These are phyloP conservation scores for Jacaranda mimosifolia DNA, from an alignment of 257 asterid species.

Conservation along the genomic window DNA sequence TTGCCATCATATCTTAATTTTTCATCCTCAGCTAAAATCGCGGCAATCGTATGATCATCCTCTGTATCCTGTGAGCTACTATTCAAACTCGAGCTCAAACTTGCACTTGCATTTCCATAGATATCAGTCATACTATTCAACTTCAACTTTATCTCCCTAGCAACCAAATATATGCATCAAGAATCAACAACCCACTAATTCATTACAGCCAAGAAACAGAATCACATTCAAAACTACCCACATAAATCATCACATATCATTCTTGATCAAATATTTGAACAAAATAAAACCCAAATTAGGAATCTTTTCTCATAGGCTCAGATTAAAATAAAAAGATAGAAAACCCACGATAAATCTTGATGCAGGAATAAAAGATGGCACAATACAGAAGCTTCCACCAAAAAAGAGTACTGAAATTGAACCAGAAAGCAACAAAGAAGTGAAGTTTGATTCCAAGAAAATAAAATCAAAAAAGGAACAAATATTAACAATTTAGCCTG, in stretches of 20 bases:
- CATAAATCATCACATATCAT: slow-evolving; percentile 20
- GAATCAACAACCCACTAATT: slow-evolving; percentile 23
- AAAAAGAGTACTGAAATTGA: slow-evolving; percentile 31
- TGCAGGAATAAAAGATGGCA: slow-evolving; percentile 11
- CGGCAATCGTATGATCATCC: slow-evolving; percentile 94
- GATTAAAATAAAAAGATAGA: slow-evolving; percentile 3
- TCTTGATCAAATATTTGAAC: slow-evolving; percentile 28
- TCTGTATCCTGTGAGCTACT: slow-evolving; percentile 83
- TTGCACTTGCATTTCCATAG: slow-evolving; percentile 59
- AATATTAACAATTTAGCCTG: slow-evolving; percentile 16
- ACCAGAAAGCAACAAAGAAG: slow-evolving; percentile 37
- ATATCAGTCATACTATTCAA: slow-evolving; percentile 54
- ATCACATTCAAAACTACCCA: slow-evolving; percentile 8
- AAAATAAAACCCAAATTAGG: slow-evolving; percentile 9
- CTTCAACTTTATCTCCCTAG: slow-evolving; percentile 31
- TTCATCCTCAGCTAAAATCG: slow-evolving; percentile 78
- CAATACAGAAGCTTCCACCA: slow-evolving; percentile 9
- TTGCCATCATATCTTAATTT: slow-evolving; percentile 49
- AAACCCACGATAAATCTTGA: slow-evolving; percentile 36
- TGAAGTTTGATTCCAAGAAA: slow-evolving; percentile 38
- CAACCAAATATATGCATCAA: slow-evolving; percentile 32
- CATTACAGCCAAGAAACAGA: slow-evolving; percentile 25
- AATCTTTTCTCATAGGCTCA: slow-evolving; percentile 9
- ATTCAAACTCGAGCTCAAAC: slow-evolving; percentile 80
- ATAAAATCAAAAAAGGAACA: not conserved